These are phyloP conservation scores for Starmerella kuoi DNA, from an alignment of 805 yeast genomes.

Conservation along the genomic window DNA sequence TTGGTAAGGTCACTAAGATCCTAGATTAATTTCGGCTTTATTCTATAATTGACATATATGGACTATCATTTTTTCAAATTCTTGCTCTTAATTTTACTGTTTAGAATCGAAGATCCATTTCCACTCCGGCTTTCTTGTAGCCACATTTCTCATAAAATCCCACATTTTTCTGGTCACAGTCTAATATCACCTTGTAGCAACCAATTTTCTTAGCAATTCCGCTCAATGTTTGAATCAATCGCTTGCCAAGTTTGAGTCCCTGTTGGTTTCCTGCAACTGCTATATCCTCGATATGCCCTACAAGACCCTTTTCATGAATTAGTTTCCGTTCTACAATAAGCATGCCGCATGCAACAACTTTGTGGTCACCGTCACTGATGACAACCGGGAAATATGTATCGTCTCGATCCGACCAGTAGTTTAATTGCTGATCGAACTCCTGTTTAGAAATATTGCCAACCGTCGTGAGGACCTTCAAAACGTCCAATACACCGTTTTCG, in stretches of 20 bases:
- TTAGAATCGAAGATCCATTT: constrained; percentile 25
- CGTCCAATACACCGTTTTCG: constrained; percentile 47
- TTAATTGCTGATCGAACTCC: constrained; percentile 41
- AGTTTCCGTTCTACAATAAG: constrained; percentile 63
- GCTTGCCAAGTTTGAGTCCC: constrained; percentile 69
- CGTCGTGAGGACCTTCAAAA: constrained; percentile 58
- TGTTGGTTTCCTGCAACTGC: constrained; percentile 65
- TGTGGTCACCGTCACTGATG: constrained; percentile 40
- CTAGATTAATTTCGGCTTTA: constrained; percentile 28
- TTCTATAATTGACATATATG: too few species aligned
- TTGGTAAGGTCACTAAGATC: constrained; percentile 91
- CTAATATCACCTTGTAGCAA: constrained; percentile 80
- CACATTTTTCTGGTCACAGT: constrained; percentile 73
- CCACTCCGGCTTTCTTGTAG: constrained; percentile 37
- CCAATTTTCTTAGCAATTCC: constrained; percentile 47
- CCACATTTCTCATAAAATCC: constrained; percentile 87
- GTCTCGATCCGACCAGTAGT: constrained; percentile 42
- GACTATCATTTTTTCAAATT: too few species aligned
- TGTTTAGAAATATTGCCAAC: constrained; percentile 58
- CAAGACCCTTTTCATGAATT: constrained; percentile 72
- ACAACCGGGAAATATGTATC: constrained; percentile 59
- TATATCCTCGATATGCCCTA: constrained; percentile 93
- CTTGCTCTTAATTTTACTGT: too few species aligned
- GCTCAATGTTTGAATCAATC: constrained; percentile 50
- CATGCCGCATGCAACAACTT: constrained; percentile 74